These are phyloP conservation scores for Dothistroma septosporum DNA, from an alignment of 2,329 filamentous ascomycete genomes.

Conservation along the genomic window DNA sequence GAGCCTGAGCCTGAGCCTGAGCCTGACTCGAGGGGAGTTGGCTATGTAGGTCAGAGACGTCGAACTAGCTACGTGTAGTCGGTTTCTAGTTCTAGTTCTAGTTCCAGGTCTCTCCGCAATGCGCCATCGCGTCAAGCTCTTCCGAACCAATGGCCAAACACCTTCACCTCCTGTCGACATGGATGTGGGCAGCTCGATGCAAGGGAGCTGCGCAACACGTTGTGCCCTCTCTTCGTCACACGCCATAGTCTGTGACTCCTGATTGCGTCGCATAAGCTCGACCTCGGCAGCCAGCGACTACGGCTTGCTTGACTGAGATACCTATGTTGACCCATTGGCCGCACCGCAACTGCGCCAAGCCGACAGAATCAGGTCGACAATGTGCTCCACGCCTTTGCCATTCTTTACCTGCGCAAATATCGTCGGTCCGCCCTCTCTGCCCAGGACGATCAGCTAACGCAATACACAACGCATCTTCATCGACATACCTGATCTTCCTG, in stretches of 20 bases:
- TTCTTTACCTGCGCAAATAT: slow-evolving; percentile 98
- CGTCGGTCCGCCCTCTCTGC: slow-evolving; percentile 83
- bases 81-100: not conserved
- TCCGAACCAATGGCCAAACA: not conserved
- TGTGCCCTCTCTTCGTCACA: too few relatives aligned
- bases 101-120: not conserved
- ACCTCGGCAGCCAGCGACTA: not conserved
- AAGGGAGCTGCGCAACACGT: not conserved
- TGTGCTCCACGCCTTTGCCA: slow-evolving; percentile 76
- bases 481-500: slow-evolving; percentile 64
- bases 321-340: slow-evolving; percentile 15
- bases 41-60: too few relatives aligned
- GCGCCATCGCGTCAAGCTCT: not conserved
- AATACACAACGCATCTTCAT: not conserved
- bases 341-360: slow-evolving; percentile 92
- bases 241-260: too few relatives aligned
- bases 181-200: not conserved
- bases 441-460: not conserved
- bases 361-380: slow-evolving; percentile 81
- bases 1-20: too few relatives aligned
- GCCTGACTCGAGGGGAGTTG: too few relatives aligned
- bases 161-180: not conserved
- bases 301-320: slow-evolving; percentile 18
- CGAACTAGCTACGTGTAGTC: too few relatives aligned
- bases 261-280: too few relatives aligned